A percentile compares a stretch with the other conserved stretches of the same genome.
These are phyloP conservation scores for Wickerhamomyces subpelliculosus DNA, from an alignment of 805 yeast genomes.

Conservation along the genomic window DNA sequence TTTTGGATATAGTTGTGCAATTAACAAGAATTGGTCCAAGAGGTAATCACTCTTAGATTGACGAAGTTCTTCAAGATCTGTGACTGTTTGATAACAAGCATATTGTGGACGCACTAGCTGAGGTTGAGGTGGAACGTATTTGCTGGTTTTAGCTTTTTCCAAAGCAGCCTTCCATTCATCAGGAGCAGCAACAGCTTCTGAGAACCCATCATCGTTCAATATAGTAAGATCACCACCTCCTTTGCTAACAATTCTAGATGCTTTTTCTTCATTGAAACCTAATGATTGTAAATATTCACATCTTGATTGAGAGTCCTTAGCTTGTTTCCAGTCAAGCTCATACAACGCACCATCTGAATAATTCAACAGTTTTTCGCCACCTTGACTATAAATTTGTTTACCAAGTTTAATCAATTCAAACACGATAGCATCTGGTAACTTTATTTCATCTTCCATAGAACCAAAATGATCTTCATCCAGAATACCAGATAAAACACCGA, in stretches of 20 bases:
- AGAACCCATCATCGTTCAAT: slow-evolving; percentile 13
- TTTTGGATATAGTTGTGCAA: slow-evolving; percentile 38
- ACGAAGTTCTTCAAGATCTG: slow-evolving; percentile 34
- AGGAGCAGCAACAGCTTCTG: slow-evolving; percentile 17
- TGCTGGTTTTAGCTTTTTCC: slow-evolving; percentile 11
- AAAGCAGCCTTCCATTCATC: slow-evolving; percentile 25
- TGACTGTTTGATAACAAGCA: slow-evolving; percentile 28
- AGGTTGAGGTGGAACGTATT: slow-evolving; percentile 21
- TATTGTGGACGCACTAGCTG: slow-evolving; percentile 32
- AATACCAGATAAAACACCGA: slow-evolving; percentile 31
- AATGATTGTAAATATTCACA: slow-evolving; percentile 24
- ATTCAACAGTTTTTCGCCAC: slow-evolving; percentile 28
- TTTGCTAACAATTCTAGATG: slow-evolving; percentile 23
- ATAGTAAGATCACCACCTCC: slow-evolving; percentile 26
- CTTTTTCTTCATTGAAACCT: slow-evolving; percentile 26
- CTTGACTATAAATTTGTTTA: slow-evolving; percentile 31
- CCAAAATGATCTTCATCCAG: slow-evolving; percentile 23
- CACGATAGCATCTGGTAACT: slow-evolving; percentile 33
- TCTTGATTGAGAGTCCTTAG: slow-evolving; percentile 32
- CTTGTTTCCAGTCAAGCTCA: slow-evolving; percentile 31
- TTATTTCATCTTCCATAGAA: slow-evolving; percentile 16
- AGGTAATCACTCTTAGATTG: slow-evolving; percentile 26
- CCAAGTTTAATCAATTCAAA: slow-evolving; percentile 40
- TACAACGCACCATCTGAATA: slow-evolving; percentile 28
- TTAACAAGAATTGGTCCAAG: slow-evolving; percentile 34